Evolutionary conservation across 495 filamentous ascomycete species (phyloP).

Genomic region (Sphaerosporella brunnea): DNA sequence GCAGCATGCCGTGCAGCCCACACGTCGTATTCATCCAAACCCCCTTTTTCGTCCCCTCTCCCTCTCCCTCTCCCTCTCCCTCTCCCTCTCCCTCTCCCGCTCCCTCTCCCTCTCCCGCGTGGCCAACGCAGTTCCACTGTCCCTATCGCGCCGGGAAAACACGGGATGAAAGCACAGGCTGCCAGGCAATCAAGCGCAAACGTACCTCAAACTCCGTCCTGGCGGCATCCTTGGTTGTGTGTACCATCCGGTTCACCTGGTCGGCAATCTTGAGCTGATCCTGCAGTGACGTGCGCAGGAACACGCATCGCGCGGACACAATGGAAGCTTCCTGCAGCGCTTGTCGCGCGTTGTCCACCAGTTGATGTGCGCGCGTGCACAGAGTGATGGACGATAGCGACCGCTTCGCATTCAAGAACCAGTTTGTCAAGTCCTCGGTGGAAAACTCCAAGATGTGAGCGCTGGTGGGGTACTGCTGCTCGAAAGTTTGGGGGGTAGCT

Average conservation of each 20-base stretch:
- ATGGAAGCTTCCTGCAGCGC: conserved; percentile 66
- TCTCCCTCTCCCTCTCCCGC: not conserved
- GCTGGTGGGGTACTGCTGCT: no score
- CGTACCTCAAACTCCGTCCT: conserved; percentile 38
- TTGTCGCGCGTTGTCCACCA: conserved; percentile 57
- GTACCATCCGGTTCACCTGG: conserved; percentile 44
- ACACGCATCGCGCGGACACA: conserved; percentile 57
- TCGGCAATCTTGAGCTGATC: conserved; percentile 54
- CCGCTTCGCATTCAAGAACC: conserved; percentile 66
- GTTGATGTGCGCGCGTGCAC: conserved; percentile 73
- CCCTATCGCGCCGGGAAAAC: conserved; percentile 24
- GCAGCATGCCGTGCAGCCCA: no score
- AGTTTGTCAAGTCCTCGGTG: conserved; percentile 24
- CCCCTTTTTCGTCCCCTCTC: not conserved
- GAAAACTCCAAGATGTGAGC: no score
- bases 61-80: not conserved
- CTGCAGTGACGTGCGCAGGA: conserved; percentile 52
- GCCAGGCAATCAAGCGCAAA: not conserved
- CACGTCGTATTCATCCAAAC: no score
- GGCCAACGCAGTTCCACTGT: conserved; percentile 25
- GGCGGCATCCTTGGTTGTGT: conserved; percentile 13
- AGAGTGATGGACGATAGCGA: conserved; percentile 72
- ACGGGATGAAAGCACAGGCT: not conserved
- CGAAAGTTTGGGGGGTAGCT: no score
- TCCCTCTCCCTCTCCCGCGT: not conserved